Percentiles rank a stretch among this genome's conserved stretches.
Evolutionary conservation across 257 asterid genomes (phyloP).

Genomic region (Linderniella brevidens): DNA sequence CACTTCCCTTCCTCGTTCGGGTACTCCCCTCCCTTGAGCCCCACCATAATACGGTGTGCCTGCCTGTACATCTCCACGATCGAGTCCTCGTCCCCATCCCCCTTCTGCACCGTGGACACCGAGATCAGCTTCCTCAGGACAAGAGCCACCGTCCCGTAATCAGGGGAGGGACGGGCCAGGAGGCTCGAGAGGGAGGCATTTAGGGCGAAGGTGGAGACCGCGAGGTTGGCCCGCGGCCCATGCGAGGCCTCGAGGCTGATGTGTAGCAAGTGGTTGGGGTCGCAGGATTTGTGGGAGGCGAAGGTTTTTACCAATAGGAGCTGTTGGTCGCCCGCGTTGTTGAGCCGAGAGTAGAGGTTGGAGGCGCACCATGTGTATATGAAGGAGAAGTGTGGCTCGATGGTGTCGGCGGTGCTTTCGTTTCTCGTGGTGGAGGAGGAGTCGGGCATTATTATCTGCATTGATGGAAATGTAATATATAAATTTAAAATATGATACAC

Average conservation of each 20-base stretch:
- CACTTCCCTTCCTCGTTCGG: conserved; percentile 85
- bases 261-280: conserved; percentile 53
- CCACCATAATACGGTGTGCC: conserved; percentile 80
- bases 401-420: conserved; percentile 18
- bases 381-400: conserved; percentile 50
- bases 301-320: conserved; percentile 41
- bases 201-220: conserved; percentile 56
- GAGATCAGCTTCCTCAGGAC: conserved; percentile 54
- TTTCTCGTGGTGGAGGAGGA: conserved; percentile 17
- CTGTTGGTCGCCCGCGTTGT: conserved; percentile 50
- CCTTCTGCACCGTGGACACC: conserved; percentile 27
- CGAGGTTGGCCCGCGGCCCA: conserved; percentile 60
- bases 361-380: conserved; percentile 72
- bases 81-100: conserved; percentile 39
- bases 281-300: conserved; percentile 49
- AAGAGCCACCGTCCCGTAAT: conserved; percentile 51
- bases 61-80: conserved; percentile 48
- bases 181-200: conserved; percentile 52
- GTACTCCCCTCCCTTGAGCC: conserved; percentile 75
- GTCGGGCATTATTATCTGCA: conserved; percentile 49
- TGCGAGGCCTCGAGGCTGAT: conserved; percentile 73
- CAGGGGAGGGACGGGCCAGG: conserved; percentile 63
- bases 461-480: conserved; percentile 8
- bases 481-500: too few relatives aligned
- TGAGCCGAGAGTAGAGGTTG: conserved; percentile 57